Evolutionary conservation across 2,329 filamentous ascomycete species (phyloP), one percentile per base, ranked within the genome.

Genomic region (Penicillium decumbens): DNA sequence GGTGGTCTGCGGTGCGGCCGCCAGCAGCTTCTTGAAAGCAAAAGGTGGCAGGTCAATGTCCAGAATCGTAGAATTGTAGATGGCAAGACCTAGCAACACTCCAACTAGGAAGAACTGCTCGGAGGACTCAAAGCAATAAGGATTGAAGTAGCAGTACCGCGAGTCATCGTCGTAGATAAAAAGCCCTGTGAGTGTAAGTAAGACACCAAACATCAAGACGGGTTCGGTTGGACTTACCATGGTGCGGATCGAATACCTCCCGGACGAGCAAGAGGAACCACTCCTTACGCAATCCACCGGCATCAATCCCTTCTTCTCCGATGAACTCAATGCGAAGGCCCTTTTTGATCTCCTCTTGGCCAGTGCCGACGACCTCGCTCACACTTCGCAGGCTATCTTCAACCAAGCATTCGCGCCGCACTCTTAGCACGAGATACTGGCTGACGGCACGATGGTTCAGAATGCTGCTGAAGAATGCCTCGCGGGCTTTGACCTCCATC

Each of bases 111-210:
- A 95, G 69, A 88, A 96, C 58, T 95, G 89, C 63, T 95, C 89
- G 0, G 89, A 91, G 0, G 88, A 91, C 67, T 95, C 91, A 60
- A 95, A 90, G 13, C 88, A 89, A 65, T 85, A 82, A 0, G 90
- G 87, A 65, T 95, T 95, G 74, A 96, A 96, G 69, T 95, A 96
- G 71, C 91, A 95, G 65, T 87, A 89, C 41, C 82, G 81, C 3
- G 90, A 95, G 62, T 95, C 89, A 44, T 95, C 89, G 55, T 95
- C 91, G 68, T 95, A 95, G 6, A 87, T 75, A 66, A 96, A 96
- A 70, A 96, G 82, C n/a, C 89, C 89, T 91, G 40, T 33, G 8
- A 42, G 20, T 23, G 4, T 25, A 10, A 13, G 35, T 59, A 32
- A 47, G 33, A 39, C 10, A 51, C 47, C 47, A 47, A 15, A 30